A percentile compares a stretch with the other conserved stretches of the same genome.
Conservation (phyloP, 495 filamentous ascomycete genomes). For the Aspergillus hancockii region DNA sequence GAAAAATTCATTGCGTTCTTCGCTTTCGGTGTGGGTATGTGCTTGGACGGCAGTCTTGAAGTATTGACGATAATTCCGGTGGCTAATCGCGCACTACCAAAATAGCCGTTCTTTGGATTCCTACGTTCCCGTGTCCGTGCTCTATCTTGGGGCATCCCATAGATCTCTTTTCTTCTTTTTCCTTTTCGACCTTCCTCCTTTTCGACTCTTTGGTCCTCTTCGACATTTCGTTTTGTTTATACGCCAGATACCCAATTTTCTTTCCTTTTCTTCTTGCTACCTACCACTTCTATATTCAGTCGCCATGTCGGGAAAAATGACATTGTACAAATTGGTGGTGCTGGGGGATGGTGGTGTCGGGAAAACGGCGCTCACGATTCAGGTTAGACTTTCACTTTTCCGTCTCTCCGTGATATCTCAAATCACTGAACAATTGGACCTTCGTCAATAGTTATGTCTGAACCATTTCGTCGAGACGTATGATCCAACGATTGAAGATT, state of each 20-base stretch:
- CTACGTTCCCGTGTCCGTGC: conserved; percentile 30
- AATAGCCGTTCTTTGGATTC: conserved; percentile 28
- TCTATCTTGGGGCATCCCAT: conserved; percentile 24
- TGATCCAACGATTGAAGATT: conserved; percentile 96
- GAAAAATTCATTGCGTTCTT: conserved; percentile 14
- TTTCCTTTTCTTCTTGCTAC: conserved; percentile 5
- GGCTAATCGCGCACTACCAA: conserved; percentile 32
- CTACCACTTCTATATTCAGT: conserved; percentile 14
- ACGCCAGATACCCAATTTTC: conserved; percentile 7
- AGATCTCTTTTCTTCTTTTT: conserved; percentile 20
- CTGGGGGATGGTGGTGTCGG: conserved; percentile 91
- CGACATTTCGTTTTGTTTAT: conserved; percentile 14
- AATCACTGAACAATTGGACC: conserved; percentile 14
- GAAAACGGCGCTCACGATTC: conserved; percentile 97
- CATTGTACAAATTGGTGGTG: conserved; percentile 97
- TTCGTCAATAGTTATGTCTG: conserved; percentile 59
- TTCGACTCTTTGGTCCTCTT: conserved; percentile 12
- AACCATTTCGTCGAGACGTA: conserved; percentile 88
- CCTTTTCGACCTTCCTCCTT: conserved; percentile 12
- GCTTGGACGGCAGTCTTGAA: conserved; percentile 23
- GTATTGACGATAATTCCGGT: conserved; percentile 26
- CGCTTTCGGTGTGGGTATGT: conserved; percentile 19
- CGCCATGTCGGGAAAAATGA: conserved; percentile 82
- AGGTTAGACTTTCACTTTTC: conserved; percentile 59
- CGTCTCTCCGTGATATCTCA: conserved; percentile 6